Percentiles rank a stretch among this genome's conserved stretches.
These are phyloP conservation scores for Citrus sinensis DNA, from an alignment of 345 rosid genomes.

Conservation along the genomic window DNA sequence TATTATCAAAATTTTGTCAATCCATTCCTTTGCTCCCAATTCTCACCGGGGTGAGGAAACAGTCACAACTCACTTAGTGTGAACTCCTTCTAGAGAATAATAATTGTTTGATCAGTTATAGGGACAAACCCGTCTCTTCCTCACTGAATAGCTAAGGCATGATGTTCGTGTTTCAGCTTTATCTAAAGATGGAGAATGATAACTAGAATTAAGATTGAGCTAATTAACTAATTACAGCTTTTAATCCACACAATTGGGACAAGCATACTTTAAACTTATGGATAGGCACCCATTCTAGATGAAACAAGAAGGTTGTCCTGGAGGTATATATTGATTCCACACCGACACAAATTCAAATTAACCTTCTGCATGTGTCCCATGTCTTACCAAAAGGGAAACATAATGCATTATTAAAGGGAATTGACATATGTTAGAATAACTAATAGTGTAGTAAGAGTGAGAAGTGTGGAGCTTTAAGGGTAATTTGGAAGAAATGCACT, in stretches of 20 bases:
- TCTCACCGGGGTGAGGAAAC: not conserved
- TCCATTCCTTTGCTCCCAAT: not conserved
- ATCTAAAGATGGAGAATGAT: not conserved
- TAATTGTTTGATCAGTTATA: not conserved
- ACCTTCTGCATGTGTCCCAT: not conserved
- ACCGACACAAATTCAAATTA: not conserved
- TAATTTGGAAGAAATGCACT: not conserved
- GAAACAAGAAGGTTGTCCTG: not conserved
- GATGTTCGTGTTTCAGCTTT: not conserved
- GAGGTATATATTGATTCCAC: not conserved
- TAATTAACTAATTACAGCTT: not conserved
- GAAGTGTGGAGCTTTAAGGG: not conserved
- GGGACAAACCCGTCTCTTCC: not conserved
- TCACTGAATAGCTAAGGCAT: not conserved
- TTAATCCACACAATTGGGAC: not conserved
- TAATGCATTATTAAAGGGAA: not conserved
- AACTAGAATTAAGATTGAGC: not conserved
- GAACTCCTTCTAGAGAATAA: not conserved
- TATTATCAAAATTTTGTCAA: not conserved
- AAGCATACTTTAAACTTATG: not conserved
- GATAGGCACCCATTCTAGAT: not conserved
- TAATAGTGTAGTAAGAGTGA: not conserved
- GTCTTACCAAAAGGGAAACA: not conserved
- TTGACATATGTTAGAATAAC: not conserved
- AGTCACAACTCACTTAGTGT: not conserved